A percentile compares a stretch with the other conserved stretches of the same genome.
Evolutionary conservation across 2,329 filamentous ascomycete species (phyloP).

Genomic region (Colletotrichum sp.): DNA sequence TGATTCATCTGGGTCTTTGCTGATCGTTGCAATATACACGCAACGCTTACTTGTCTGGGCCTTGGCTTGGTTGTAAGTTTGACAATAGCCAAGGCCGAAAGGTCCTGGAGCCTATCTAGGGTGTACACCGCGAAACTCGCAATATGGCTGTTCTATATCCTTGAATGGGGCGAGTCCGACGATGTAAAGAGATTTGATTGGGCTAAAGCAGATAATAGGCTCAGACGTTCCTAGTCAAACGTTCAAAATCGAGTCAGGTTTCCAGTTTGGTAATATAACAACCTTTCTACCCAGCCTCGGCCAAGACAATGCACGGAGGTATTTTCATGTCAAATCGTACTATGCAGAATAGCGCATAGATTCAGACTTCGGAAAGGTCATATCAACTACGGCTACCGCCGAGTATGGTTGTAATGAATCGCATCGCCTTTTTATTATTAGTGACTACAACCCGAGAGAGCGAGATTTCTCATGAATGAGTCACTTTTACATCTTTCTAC

Average conservation of each 20-base stretch:
- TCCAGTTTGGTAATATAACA: not conserved
- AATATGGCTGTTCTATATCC: not conserved
- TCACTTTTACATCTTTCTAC: not conserved
- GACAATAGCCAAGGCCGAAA: not conserved
- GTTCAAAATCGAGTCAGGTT: not conserved
- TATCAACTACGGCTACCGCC: not conserved
- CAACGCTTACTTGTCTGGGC: not conserved
- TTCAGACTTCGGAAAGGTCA: not conserved
- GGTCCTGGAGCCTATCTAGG: not conserved
- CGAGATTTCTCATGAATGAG: not conserved
- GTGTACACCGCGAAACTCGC: not conserved
- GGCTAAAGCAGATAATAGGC: not conserved
- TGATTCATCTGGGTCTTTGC: not conserved
- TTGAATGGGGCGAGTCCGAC: not conserved
- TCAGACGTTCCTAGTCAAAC: not conserved
- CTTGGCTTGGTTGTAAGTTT: not conserved
- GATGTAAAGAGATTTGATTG: not conserved
- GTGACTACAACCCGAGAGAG: not conserved
- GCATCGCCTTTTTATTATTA: not conserved
- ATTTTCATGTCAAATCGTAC: not conserved
- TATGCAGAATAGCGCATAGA: not conserved
- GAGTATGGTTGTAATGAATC: not conserved
- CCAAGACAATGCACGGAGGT: not conserved
- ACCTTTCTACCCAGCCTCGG: not conserved
- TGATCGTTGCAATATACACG: not conserved